Base-by-base conservation (phyloP, 257 asterid species). In the Gentiana dahurica region DNA sequence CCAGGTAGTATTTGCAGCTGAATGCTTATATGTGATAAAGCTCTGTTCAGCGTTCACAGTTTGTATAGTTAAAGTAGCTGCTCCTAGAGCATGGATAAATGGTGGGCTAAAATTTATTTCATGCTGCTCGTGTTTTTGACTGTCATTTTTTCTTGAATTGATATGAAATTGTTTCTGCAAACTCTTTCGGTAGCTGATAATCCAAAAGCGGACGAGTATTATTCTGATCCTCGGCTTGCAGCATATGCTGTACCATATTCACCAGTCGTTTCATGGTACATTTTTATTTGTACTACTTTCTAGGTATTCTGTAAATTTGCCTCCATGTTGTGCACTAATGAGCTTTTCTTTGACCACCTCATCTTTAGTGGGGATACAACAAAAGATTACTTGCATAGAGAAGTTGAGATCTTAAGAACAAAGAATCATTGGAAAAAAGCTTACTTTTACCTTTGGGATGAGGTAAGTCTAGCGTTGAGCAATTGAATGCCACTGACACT, bases 381-480 rank as follows among this genome's bases (percentile, higher is more conserved):
- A 50, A 78, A 77, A 76, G 92, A 81, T 73, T 85, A 73, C 77
- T 70, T 92, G 64, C 98, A 76, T 62, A 76, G 71, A 62, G 94
- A 88, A 75, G 96, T 92, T 63, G 95, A 92, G 78, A 74, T 85
- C 68, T 72, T 92, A 67, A 78, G 85, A 73, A 78, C 84, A 48
- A 92, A 85, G 74, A 67, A 63, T 49, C 96, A 92, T 68, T 92
- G 98, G 97, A 73, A 83, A 71, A 92, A 92, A 70, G 98, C 98
- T 34, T 92, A 92, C 81, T 92, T 92, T 73, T 92, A 92, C 68
- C 70, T 92, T 76, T 92, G 98, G 98, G 98, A 92, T 78, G 98
- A 92, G 98, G 98, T 92, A 74, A 73, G 85, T 41, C 43, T 35
- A 47, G 44, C 24, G 38, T 33, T 54, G 56, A 54, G 39, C 55